Evolutionary conservation across 73 alveolate genomes (phyloP).

Genomic region (Stentor roeselii): DNA sequence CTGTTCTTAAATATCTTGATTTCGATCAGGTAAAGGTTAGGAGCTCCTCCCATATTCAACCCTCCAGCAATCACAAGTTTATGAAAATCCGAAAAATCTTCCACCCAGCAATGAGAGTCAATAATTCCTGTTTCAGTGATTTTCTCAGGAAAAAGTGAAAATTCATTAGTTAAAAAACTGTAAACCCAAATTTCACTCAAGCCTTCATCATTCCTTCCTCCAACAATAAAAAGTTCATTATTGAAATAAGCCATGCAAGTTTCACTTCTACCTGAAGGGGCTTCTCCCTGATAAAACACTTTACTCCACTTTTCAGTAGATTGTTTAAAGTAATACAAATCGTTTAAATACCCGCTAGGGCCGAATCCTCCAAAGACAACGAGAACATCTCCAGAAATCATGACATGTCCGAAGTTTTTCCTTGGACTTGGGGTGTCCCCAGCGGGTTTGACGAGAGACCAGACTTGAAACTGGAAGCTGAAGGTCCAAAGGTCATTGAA

Average conservation of each 20-base stretch:
- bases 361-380: background rate
- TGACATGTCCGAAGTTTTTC: background rate
- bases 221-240: background rate
- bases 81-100: too few relatives aligned
- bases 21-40: too few relatives aligned
- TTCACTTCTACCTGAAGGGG: background rate
- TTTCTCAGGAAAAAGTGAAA: background rate
- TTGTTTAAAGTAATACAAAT: too few relatives aligned
- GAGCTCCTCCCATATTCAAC: too few relatives aligned
- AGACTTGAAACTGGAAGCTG: too few relatives aligned
- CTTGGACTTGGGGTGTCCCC: background rate
- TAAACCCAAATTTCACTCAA: background rate
- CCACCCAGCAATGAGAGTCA: too few relatives aligned
- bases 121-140: background rate
- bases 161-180: background rate
- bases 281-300: background rate
- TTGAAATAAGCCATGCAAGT: background rate
- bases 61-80: too few relatives aligned
- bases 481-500: background rate
- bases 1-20: too few relatives aligned
- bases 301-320: background rate
- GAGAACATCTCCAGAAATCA: background rate
- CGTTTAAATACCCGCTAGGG: background rate
- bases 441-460: background rate
- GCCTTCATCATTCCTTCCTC: background rate